Conservation (phyloP, 495 filamentous ascomycete species). For the Cairneyella variabilis region DNA sequence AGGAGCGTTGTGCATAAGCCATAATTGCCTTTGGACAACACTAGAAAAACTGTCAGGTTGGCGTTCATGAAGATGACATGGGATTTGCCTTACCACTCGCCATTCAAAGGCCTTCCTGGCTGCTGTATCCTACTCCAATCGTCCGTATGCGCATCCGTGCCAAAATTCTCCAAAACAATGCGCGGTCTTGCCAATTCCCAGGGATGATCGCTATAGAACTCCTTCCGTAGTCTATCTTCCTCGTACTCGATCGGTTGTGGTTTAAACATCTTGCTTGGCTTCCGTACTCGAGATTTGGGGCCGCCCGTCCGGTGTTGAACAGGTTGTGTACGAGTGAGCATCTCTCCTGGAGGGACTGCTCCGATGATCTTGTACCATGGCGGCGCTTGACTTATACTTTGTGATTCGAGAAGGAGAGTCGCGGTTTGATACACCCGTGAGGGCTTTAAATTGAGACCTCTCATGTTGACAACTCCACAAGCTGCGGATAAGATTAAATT, state of each 20-base stretch:
- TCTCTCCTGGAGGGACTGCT: constrained; percentile 75
- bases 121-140: constrained; percentile 82
- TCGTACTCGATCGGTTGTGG: constrained; percentile 76
- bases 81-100: constrained; percentile 66
- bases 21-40: constrained; percentile 89
- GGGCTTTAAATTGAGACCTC: constrained; percentile 68
- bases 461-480: too few species aligned
- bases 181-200: constrained; percentile 93
- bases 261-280: constrained; percentile 71
- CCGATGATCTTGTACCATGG: constrained; percentile 74
- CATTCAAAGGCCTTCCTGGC: constrained; percentile 73
- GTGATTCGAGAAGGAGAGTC: constrained; percentile 45
- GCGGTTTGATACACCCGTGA: constrained; percentile 68
- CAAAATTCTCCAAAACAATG: constrained; percentile 79
- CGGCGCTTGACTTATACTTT: constrained; percentile 43
- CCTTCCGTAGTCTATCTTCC: constrained; percentile 74
- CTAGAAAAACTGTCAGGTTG: constrained; percentile 40
- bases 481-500: too few species aligned
- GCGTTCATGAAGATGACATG: not conserved
- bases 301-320: constrained; percentile 55
- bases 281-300: constrained; percentile 49
- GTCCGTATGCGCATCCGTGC: constrained; percentile 66
- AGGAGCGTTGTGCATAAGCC: constrained; percentile 63
- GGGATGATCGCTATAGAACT: constrained; percentile 91
- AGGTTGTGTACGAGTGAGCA: constrained; percentile 64